Evolutionary conservation across 2,329 filamentous ascomycete species (phyloP).

Genomic region (Hyphodiscus sp.): DNA sequence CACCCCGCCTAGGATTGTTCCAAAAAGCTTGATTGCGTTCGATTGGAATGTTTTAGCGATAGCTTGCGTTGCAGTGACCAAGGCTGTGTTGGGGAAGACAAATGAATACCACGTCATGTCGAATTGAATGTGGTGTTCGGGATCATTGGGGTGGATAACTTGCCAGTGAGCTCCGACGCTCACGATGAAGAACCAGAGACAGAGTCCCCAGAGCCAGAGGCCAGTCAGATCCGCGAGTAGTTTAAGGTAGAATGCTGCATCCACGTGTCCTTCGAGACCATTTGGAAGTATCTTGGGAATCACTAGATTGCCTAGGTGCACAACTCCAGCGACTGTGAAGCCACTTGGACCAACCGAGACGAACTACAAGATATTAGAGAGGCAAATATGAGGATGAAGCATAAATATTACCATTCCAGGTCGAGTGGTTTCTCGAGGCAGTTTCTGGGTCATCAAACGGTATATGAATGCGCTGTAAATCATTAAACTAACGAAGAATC

Average conservation of each 20-base stretch:
- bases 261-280: slow-evolving; percentile 36
- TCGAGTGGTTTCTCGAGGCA: slow-evolving; percentile 67
- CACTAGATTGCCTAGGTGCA: slow-evolving; percentile 29
- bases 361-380: slow-evolving; percentile 43
- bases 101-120: slow-evolving; percentile 79
- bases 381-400: neutral
- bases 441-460: slow-evolving; percentile 80
- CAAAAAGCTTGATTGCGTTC: slow-evolving; percentile 56
- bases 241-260: slow-evolving; percentile 39
- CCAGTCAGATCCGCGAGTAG: slow-evolving; percentile 54
- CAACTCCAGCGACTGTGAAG: slow-evolving; percentile 56
- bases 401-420: slow-evolving; percentile 56
- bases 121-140: slow-evolving; percentile 56
- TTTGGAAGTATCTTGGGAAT: slow-evolving; percentile 35
- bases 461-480: slow-evolving; percentile 82
- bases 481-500: slow-evolving; percentile 60
- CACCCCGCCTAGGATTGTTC: slow-evolving; percentile 59
- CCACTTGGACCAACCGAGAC: slow-evolving; percentile 65
- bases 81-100: slow-evolving; percentile 45
- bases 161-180: slow-evolving; percentile 70
- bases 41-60: slow-evolving; percentile 58
- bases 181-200: slow-evolving; percentile 78
- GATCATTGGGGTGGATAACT: slow-evolving; percentile 43
- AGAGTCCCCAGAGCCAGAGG: slow-evolving; percentile 78
- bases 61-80: slow-evolving; percentile 63